Conservation (phyloP, 108 stramenopile genomes). For the Nitzschia palea region DNA sequence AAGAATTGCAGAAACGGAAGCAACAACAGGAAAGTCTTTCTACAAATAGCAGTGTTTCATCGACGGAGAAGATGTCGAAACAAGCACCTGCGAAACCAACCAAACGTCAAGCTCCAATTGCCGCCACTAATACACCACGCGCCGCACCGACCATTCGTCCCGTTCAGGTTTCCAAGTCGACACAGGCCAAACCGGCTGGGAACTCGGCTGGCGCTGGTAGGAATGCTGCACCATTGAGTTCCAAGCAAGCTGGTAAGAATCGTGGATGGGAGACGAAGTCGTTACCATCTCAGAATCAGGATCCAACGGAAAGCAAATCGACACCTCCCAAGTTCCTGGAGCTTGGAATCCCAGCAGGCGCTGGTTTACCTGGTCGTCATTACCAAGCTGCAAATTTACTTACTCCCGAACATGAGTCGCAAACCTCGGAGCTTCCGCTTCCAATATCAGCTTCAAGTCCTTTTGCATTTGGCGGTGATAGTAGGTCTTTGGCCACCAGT, state of each 20-base stretch:
- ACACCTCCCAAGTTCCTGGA: background rate
- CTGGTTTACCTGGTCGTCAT: too few species aligned
- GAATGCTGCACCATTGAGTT: background rate
- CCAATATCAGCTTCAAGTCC: background rate
- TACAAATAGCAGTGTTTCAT: background rate
- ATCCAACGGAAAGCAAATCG: slow-evolving; percentile 4
- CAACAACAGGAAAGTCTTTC: slow-evolving; percentile 1
- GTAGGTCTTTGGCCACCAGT: background rate
- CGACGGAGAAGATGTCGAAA: slow-evolving; percentile 1
- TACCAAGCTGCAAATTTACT: background rate
- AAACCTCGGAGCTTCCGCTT: background rate
- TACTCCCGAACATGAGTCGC: background rate
- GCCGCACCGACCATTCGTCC: background rate
- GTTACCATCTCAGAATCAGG: slow-evolving; percentile 8
- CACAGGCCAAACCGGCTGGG: background rate
- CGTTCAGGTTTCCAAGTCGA: background rate
- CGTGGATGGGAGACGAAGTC: slow-evolving; percentile 71
- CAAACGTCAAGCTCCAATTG: background rate
- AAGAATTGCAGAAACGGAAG: slow-evolving; percentile 17
- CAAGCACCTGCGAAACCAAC: slow-evolving; percentile 1
- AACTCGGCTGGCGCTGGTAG: background rate
- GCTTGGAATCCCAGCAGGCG: too few species aligned
- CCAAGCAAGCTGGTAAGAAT: slow-evolving; percentile 35
- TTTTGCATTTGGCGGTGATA: background rate
- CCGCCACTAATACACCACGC: background rate